Evolutionary conservation across 441 rosid species (phyloP).

Genomic region (Bruguiera hainesii): DNA sequence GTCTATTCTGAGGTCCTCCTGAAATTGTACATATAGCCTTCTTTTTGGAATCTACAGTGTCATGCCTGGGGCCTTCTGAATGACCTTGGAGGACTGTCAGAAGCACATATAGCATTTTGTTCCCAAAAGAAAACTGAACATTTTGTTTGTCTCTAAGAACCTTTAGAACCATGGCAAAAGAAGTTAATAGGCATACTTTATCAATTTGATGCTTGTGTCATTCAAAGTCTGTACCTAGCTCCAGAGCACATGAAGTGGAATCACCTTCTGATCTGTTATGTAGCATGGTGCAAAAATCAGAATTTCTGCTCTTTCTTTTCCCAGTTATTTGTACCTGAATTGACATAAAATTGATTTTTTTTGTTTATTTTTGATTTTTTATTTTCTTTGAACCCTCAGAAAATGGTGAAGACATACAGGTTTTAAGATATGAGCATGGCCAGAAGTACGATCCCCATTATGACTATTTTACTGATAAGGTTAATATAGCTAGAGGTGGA

Average conservation of each 20-base stretch:
- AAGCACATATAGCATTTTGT: neutral
- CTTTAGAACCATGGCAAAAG: too few relatives aligned
- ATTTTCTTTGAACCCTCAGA: constrained; percentile 36
- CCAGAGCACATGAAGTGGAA: too few relatives aligned
- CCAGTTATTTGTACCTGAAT: neutral
- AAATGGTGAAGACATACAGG: constrained; percentile 92
- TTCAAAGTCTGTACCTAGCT: too few relatives aligned
- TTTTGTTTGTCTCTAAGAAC: too few relatives aligned
- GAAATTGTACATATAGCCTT: constrained; percentile 3
- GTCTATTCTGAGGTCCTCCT: neutral
- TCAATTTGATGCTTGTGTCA: too few relatives aligned
- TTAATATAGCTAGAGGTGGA: constrained; percentile 91
- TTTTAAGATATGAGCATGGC: constrained; percentile 80
- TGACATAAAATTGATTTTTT: neutral
- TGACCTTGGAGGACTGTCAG: too few relatives aligned
- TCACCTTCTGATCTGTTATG: too few relatives aligned
- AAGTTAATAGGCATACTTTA: too few relatives aligned
- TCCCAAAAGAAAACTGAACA: neutral
- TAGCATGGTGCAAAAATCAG: too few relatives aligned
- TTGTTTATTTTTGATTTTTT: constrained; percentile 5
- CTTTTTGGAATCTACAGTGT: neutral
- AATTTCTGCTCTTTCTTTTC: neutral
- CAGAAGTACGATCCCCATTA: constrained; percentile 89
- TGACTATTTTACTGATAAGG: constrained; percentile 88
- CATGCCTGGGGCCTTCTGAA: neutral